phyloP scores from a whole-genome alignment of 1,139 yeast species.

The Pichia sp. region DNA sequence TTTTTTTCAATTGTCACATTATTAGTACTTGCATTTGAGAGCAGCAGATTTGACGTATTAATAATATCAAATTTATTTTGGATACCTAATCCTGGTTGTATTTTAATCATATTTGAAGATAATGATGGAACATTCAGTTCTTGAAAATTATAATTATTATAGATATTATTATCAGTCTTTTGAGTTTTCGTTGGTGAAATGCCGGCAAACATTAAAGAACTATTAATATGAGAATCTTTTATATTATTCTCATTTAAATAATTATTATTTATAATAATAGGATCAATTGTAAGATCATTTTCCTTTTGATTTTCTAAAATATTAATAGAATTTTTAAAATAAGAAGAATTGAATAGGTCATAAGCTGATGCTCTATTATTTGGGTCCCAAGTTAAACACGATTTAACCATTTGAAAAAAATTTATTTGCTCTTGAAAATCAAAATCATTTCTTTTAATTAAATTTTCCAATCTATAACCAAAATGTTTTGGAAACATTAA shows the following conservation, averaged over 20 bases:
- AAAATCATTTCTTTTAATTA: slow-evolving; percentile 36
- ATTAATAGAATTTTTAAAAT: slow-evolving; percentile 43
- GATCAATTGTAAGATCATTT: slow-evolving; percentile 6
- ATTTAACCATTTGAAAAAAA: slow-evolving; percentile 46
- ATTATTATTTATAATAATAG: not conserved
- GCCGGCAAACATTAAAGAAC: slow-evolving; percentile 11
- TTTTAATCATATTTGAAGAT: not conserved
- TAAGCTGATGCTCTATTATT: slow-evolving; percentile 43
- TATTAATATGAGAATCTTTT: not conserved
- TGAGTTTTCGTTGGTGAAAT: slow-evolving; percentile 1
- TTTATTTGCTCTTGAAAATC: slow-evolving; percentile 26
- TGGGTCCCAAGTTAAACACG: slow-evolving; percentile 66
- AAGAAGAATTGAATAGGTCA: slow-evolving; percentile 42
- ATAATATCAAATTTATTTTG: slow-evolving; percentile 6
- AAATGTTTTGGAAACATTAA: slow-evolving; percentile 42
- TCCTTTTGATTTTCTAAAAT: slow-evolving; percentile 11
- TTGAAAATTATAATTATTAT: too few species aligned
- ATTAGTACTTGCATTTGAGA: too few species aligned
- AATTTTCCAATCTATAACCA: slow-evolving; percentile 34
- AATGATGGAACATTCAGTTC: too few species aligned
- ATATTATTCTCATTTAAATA: not conserved
- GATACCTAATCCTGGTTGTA: slow-evolving; percentile 9
- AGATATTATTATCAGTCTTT: too few species aligned
- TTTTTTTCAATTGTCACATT: too few species aligned
- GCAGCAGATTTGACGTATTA: slow-evolving; percentile 1